Evolutionary conservation across 2,329 filamentous ascomycete genomes (phyloP).

Genomic region (Dothistroma septosporum): DNA sequence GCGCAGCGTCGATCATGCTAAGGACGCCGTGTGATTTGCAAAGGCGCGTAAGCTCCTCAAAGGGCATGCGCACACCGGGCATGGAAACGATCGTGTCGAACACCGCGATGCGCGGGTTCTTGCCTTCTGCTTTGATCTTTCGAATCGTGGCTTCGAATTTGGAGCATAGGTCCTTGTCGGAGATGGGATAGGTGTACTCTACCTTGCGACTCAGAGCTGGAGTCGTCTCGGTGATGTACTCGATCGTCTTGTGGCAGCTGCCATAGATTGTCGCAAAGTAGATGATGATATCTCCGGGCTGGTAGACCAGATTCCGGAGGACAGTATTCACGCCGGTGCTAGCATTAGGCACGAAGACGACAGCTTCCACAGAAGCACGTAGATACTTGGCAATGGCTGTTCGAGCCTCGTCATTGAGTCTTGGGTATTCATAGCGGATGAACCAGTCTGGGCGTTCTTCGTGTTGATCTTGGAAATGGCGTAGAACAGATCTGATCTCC

Average conservation of each 20-base stretch:
- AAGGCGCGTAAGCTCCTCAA: conserved; percentile 59
- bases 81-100: conserved; percentile 78
- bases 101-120: conserved; percentile 62
- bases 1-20: conserved; percentile 77
- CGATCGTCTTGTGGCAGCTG: conserved; percentile 68
- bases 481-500: conserved; percentile 56
- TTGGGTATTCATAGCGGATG: conserved; percentile 64
- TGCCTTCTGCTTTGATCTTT: conserved; percentile 51
- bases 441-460: conserved; percentile 72
- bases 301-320: conserved; percentile 68
- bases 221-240: conserved; percentile 67
- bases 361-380: conserved; percentile 55
- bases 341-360: conserved; percentile 75
- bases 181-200: conserved; percentile 61
- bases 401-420: conserved; percentile 61
- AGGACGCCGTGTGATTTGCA: conserved; percentile 66
- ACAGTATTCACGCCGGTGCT: conserved; percentile 75
- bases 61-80: conserved; percentile 77
- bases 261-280: conserved; percentile 77
- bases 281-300: conserved; percentile 68
- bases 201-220: conserved; percentile 53
- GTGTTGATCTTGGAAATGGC: conserved; percentile 60
- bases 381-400: conserved; percentile 62
- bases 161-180: conserved; percentile 62
- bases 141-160: conserved; percentile 58